These are phyloP conservation scores for Dendrobium nobile DNA, from an alignment of 106 monocot genomes.

Conservation along the genomic window DNA sequence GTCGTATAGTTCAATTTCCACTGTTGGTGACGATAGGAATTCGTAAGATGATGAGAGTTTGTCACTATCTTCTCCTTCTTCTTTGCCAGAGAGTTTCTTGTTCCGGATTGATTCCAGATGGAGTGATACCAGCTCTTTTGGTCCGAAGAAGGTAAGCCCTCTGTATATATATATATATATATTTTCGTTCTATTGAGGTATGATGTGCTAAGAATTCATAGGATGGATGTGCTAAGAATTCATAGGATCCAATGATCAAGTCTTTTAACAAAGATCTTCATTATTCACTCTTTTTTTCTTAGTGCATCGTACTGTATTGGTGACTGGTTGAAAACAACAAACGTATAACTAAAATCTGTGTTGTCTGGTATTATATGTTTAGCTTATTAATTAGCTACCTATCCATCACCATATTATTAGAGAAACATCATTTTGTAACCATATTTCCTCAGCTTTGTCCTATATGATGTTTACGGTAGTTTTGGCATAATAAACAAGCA, in stretches of 20 bases:
- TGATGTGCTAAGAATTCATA: too few relatives aligned
- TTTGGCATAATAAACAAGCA: neutral
- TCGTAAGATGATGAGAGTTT: slow-evolving; percentile 6
- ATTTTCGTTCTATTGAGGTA: neutral
- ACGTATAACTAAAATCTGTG: neutral
- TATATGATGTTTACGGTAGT: neutral
- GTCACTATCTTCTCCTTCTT: neutral
- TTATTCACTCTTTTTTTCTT: neutral
- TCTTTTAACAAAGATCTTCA: neutral
- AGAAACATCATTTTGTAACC: neutral
- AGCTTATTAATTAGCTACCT: neutral
- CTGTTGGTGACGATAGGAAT: slow-evolving; percentile 13
- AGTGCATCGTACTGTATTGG: neutral
- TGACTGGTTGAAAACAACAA: neutral
- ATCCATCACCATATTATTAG: neutral
- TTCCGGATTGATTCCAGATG: slow-evolving; percentile 14
- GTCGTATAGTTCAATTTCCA: slow-evolving; percentile 8
- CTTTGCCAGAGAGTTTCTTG: slow-evolving; percentile 11
- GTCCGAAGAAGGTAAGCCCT: slow-evolving; percentile 15
- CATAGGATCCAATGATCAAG: neutral
- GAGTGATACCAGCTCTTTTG: slow-evolving; percentile 14
- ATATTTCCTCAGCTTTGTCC: neutral
- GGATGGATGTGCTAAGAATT: neutral
- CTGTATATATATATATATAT: neutral
- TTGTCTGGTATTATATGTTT: neutral